Percentiles rank a stretch among this genome's conserved stretches.
Evolutionary conservation across 2,329 filamentous ascomycete species (phyloP).

Genomic region (Xylaria digitata): DNA sequence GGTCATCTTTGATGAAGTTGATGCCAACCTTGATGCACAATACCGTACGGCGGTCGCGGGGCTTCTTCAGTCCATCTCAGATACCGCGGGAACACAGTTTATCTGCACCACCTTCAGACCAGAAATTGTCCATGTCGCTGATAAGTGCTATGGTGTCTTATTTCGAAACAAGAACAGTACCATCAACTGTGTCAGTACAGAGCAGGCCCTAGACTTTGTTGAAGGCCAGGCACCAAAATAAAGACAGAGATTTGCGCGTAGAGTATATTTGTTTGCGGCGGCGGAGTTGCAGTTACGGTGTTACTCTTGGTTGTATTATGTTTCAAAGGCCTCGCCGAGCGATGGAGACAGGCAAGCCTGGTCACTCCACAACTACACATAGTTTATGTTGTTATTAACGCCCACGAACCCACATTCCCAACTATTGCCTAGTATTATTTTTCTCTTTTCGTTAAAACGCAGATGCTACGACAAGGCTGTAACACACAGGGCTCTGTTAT

Average conservation of each 20-base stretch:
- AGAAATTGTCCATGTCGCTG: constrained; percentile 93
- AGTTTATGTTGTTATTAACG: constrained; percentile 26
- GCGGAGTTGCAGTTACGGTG: constrained; percentile 36
- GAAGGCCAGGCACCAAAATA: constrained; percentile 75
- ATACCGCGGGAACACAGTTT: constrained; percentile 78
- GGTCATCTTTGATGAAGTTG: constrained; percentile 99
- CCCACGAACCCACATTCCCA: constrained; percentile 21
- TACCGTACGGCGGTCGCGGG: constrained; percentile 95
- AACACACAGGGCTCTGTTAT: constrained; percentile 4
- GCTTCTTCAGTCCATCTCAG: constrained; percentile 82
- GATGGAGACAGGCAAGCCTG: constrained; percentile 24
- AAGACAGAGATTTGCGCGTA: constrained; percentile 2
- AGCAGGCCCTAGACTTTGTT: constrained; percentile 92
- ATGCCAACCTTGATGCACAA: constrained; percentile 97
- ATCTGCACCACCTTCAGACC: constrained; percentile 99
- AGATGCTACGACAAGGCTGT: neutral
- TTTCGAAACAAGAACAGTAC: constrained; percentile 94
- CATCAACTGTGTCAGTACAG: constrained; percentile 88
- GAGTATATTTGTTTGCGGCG: constrained; percentile 28
- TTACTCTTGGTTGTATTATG: constrained; percentile 26
- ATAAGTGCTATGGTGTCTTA: constrained; percentile 97
- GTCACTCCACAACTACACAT: constrained; percentile 26
- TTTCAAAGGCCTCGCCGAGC: constrained; percentile 17
- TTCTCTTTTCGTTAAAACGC: neutral
- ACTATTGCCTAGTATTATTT: constrained; percentile 5